Percentiles rank a stretch among this genome's conserved stretches.
phyloP scores from a whole-genome alignment of 257 asterid genomes.

The Gentiana straminea region DNA sequence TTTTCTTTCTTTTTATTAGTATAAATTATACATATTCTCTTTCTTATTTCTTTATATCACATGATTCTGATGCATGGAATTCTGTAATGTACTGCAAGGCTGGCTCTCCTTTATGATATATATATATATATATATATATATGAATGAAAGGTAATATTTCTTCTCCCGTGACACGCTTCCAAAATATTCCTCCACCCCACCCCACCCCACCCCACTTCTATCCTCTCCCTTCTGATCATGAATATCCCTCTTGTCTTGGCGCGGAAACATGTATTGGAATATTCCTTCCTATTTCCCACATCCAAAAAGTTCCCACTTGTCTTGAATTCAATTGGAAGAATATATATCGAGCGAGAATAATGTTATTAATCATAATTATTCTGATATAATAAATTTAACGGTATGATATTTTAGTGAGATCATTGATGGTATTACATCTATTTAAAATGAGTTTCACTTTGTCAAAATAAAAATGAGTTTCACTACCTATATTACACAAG shows the following conservation, averaged over 20 bases:
- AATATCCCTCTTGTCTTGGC: constrained; percentile 66
- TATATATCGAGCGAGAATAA: too few species aligned
- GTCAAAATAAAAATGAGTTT: too few species aligned
- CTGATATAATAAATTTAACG: too few species aligned
- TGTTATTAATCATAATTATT: too few species aligned
- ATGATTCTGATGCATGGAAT: constrained; percentile 13
- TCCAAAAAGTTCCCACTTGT: too few species aligned
- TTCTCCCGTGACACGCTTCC: constrained; percentile 37
- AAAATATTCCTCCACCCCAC: constrained; percentile 27
- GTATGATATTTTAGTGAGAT: too few species aligned
- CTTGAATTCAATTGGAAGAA: too few species aligned
- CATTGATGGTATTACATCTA: too few species aligned
- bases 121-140: background rate
- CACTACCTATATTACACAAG: too few species aligned
- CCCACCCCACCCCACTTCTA: background rate
- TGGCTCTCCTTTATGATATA: too few species aligned
- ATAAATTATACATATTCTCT: constrained; percentile 1
- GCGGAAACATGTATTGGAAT: constrained; percentile 11
- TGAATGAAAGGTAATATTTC: constrained; percentile 20
- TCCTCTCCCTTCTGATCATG: constrained; percentile 29
- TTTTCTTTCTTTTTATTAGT: constrained; percentile 2
- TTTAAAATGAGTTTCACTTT: too few species aligned
- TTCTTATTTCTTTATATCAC: background rate
- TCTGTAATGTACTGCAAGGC: constrained; percentile 5
- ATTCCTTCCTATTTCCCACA: constrained; percentile 17